Evolutionary conservation across 257 asterid species (phyloP).

Genomic region (Penstemon newberryi): DNA sequence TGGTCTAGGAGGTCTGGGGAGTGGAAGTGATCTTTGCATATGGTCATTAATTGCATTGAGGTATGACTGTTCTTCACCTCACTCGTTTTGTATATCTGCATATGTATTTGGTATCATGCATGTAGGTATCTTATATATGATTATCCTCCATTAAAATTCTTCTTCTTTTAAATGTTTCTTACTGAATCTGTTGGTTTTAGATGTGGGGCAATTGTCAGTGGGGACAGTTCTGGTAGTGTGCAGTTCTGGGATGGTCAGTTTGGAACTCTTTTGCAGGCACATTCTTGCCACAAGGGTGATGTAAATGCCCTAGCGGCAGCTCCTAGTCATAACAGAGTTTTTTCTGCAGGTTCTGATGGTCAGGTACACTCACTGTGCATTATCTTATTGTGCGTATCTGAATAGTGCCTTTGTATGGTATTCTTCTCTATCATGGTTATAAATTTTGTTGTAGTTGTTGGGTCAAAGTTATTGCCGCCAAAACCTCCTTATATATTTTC

Average conservation of each 20-base stretch:
- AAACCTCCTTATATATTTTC: slow-evolving; percentile 1
- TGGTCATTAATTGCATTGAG: slow-evolving; percentile 85
- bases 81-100: background rate
- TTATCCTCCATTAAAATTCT: background rate
- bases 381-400: background rate
- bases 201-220: slow-evolving; percentile 66
- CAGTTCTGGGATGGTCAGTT: slow-evolving; percentile 89
- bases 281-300: slow-evolving; percentile 88
- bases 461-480: slow-evolving; percentile 8
- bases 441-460: background rate
- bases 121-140: background rate
- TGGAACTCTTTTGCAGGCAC: slow-evolving; percentile 87
- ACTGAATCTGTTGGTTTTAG: slow-evolving; percentile 31
- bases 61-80: slow-evolving; percentile 34
- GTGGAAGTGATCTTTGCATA: slow-evolving; percentile 74
- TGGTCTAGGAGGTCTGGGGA: slow-evolving; percentile 74
- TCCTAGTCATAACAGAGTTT: slow-evolving; percentile 82
- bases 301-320: slow-evolving; percentile 86
- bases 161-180: background rate
- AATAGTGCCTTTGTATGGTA: background rate
- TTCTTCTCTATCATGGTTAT: background rate
- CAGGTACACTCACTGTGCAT: slow-evolving; percentile 55
- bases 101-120: background rate
- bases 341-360: slow-evolving; percentile 96
- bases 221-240: slow-evolving; percentile 87